Base-by-base conservation (phyloP, 768 basidiomycete genomes). In the Ephemerocybe angulata region DNA sequence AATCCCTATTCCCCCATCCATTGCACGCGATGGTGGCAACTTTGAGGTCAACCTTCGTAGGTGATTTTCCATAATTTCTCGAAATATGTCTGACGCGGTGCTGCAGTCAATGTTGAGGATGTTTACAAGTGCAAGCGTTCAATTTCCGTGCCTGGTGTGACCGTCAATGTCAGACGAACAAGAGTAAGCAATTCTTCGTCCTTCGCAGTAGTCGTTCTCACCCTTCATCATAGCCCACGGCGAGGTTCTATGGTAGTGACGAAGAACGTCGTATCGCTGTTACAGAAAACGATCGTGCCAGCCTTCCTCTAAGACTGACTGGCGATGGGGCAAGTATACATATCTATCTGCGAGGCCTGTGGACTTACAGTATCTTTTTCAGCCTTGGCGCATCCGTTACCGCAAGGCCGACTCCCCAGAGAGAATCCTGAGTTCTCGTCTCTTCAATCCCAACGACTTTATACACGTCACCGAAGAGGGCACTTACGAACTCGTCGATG, bases 371-470 rank as follows among this genome's bases (percentile, higher is more conserved):
- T 48, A 50, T 53, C 22, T 53, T 40, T 38, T 52, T 22, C 61
- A 98, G 94, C 93, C 96, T 6, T 99, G 96, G 96, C 78, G 72
- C 13, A 67, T 99, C 42, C 83, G 80, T 55, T 98, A 95, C 67
- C 83, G 83, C 29, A 78, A 74, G 31, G 65, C 68, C 6, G 79
- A 79, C 22, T 72, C 71, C 3, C 73, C 78, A 1, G 73, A 73
- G 25, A 67, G 68, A 40, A 57, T 76, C 7, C 63, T 73, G 25
- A 70, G 73, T 19, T 74, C 72, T 31, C 76, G 65, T 42, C 68
- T 86, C 43, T 74, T 67, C 21, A 82, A 80, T 44, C 81, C 85
- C 0, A 97, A 96, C 62, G 89, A 84, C 54, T 70, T 85, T 49
- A 77, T 96, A 22, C 74, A 72, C 44, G 88, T 94, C n/a, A 76